Evolutionary conservation across 192 early-diverging fungal genomes (phyloP).

Genomic region (Mycoemilia scoparia): DNA sequence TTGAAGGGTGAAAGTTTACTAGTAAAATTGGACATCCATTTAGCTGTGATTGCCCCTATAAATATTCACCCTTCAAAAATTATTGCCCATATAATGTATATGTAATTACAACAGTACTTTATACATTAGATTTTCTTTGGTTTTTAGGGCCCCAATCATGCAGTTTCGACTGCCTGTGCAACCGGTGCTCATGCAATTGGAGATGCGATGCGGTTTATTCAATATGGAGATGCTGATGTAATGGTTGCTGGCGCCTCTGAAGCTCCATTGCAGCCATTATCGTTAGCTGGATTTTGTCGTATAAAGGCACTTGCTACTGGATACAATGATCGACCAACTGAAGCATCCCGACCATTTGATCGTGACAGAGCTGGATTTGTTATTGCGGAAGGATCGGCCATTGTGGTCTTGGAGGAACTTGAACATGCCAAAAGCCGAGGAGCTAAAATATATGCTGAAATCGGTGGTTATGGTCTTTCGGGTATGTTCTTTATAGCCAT

Average conservation of each 20-base stretch:
- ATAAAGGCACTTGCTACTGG: conserved; percentile 60
- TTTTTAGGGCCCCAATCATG: conserved; percentile 75
- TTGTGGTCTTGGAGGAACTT: conserved; percentile 76
- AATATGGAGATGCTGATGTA: conserved; percentile 82
- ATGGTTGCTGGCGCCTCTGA: conserved; percentile 90
- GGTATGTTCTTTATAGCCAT: too few relatives aligned
- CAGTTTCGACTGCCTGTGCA: conserved; percentile 84
- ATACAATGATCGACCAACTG: conserved; percentile 58
- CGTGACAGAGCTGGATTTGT: conserved; percentile 75
- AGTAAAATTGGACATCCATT: too few relatives aligned
- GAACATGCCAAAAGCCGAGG: conserved; percentile 70
- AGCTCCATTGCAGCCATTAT: conserved; percentile 63
- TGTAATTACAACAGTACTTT: conserved; percentile 1
- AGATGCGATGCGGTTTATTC: conserved; percentile 85
- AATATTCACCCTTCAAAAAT: too few relatives aligned
- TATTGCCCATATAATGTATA: too few relatives aligned
- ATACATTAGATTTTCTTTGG: too few relatives aligned
- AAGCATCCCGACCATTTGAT: conserved; percentile 88
- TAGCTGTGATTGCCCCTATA: too few relatives aligned
- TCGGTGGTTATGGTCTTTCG: conserved; percentile 78
- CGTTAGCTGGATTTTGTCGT: conserved; percentile 75
- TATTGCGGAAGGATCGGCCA: conserved; percentile 80
- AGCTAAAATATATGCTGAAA: conserved; percentile 79
- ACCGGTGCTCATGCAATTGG: conserved; percentile 91
- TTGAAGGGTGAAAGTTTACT: too few relatives aligned